A percentile compares a stretch with the other conserved stretches of the same genome.
These are phyloP conservation scores for Hericium alpestre DNA, from an alignment of 768 basidiomycete genomes.

Conservation along the genomic window DNA sequence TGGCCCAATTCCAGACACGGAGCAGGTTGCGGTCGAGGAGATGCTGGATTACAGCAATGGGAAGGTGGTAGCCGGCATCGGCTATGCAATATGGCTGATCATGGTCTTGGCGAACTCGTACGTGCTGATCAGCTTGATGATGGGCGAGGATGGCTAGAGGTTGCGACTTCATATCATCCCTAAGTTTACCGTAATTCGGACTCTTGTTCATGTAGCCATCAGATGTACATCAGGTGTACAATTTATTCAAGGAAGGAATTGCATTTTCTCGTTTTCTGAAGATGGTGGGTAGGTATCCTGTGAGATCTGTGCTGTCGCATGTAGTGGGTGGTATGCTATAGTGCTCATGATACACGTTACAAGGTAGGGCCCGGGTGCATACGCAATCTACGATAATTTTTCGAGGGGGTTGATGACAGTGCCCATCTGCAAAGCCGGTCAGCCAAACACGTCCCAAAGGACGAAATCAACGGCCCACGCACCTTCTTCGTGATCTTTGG, in stretches of 20 bases:
- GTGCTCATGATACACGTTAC: neutral
- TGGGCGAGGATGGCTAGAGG: constrained; percentile 23
- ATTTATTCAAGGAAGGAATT: no score
- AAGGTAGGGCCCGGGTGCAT: neutral
- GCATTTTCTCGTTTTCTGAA: no score
- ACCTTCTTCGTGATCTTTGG: constrained; percentile 87
- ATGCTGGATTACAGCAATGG: constrained; percentile 57
- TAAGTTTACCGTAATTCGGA: no score
- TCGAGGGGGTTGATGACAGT: constrained; percentile 59
- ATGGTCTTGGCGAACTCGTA: constrained; percentile 68
- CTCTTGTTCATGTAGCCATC: no score
- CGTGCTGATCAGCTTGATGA: constrained; percentile 51
- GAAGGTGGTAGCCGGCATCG: constrained; percentile 37
- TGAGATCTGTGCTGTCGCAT: neutral
- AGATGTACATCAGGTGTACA: no score
- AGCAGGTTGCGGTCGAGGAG: constrained; percentile 21
- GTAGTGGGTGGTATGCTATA: neutral
- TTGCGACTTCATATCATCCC: neutral
- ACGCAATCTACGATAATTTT: constrained; percentile 31
- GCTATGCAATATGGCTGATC: constrained; percentile 51
- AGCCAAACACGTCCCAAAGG: neutral
- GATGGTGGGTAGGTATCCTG: no score
- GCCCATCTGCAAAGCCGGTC: constrained; percentile 39
- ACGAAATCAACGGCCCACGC: constrained; percentile 7
- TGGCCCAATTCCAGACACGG: neutral